Conservation (phyloP, 1,139 yeast species). For the Citeromyces siamensis region DNA sequence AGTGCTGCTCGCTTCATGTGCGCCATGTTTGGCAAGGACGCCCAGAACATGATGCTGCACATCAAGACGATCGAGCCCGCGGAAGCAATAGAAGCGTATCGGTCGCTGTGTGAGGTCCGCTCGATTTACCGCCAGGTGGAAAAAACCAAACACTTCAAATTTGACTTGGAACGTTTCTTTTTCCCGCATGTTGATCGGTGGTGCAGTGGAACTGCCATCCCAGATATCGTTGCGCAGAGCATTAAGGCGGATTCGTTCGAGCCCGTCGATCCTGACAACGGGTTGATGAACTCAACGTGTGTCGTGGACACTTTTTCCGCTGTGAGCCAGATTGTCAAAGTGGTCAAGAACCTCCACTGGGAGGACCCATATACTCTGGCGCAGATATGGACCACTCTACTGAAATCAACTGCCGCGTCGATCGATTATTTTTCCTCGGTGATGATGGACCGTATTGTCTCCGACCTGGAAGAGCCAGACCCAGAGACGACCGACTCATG, state of each 20-base stretch:
- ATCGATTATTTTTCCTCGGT: constrained; percentile 37
- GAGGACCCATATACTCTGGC: constrained; percentile 48
- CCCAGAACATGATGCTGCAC: constrained; percentile 46
- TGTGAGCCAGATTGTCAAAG: constrained; percentile 41
- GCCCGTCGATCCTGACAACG: constrained; percentile 34
- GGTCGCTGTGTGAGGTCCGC: constrained; percentile 41
- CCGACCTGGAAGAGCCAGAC: constrained; percentile 30
- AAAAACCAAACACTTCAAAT: constrained; percentile 26
- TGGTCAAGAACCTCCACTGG: constrained; percentile 54
- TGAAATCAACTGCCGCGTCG: constrained; percentile 53
- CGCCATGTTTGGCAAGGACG: constrained; percentile 52
- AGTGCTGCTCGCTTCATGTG: constrained; percentile 46
- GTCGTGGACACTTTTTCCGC: constrained; percentile 58
- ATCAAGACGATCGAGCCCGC: constrained; percentile 35
- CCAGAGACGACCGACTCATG: constrained; percentile 18
- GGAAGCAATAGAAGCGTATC: constrained; percentile 53
- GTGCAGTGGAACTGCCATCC: constrained; percentile 41
- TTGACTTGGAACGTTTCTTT: constrained; percentile 35
- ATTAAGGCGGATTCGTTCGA: constrained; percentile 42
- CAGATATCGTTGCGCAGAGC: constrained; percentile 39
- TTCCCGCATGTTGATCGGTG: constrained; percentile 44
- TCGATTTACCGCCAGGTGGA: constrained; percentile 40
- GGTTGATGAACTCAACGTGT: constrained; percentile 36
- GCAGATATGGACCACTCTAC: constrained; percentile 39
- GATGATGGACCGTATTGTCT: constrained; percentile 31